Evolutionary conservation across 1,284 basidiomycete genomes (phyloP).

Genomic region (Tranzscheliella williamsii): DNA sequence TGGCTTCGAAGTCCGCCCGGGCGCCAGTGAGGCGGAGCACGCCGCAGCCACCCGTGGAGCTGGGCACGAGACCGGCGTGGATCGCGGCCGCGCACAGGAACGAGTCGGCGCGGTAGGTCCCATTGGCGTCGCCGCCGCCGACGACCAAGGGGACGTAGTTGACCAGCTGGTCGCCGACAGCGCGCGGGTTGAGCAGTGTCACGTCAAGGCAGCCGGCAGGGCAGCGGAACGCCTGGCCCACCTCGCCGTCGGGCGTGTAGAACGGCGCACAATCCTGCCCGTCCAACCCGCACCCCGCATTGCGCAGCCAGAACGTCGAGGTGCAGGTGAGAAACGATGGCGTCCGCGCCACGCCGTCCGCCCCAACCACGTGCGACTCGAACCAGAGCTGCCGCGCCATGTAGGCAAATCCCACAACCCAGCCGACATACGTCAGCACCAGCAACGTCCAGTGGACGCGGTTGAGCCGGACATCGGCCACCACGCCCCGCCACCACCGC

Average conservation of each 20-base stretch:
- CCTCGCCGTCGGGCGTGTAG: slow-evolving; percentile 66
- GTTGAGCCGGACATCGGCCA: slow-evolving; percentile 31
- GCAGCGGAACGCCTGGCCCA: slow-evolving; percentile 70
- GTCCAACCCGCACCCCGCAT: slow-evolving; percentile 71
- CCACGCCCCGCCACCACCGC: slow-evolving; percentile 19
- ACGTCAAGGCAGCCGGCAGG: slow-evolving; percentile 73
- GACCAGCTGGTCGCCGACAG: slow-evolving; percentile 72
- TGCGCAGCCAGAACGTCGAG: slow-evolving; percentile 57
- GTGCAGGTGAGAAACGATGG: slow-evolving; percentile 45
- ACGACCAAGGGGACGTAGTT: slow-evolving; percentile 77
- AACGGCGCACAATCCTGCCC: slow-evolving; percentile 73
- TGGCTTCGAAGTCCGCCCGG: slow-evolving; percentile 71
- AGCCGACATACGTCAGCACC: slow-evolving; percentile 35
- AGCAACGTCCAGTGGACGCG: slow-evolving; percentile 47
- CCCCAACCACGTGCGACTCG: slow-evolving; percentile 14
- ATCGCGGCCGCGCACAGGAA: slow-evolving; percentile 85
- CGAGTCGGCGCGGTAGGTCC: slow-evolving; percentile 74
- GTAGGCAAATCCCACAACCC: slow-evolving; percentile 50
- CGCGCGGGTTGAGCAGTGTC: slow-evolving; percentile 73
- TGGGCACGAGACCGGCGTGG: slow-evolving; percentile 70
- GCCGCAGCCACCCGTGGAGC: slow-evolving; percentile 76
- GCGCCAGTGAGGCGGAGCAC: slow-evolving; percentile 72
- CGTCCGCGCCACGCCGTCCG: slow-evolving; percentile 6
- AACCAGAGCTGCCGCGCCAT: slow-evolving; percentile 50
- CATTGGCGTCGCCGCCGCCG: slow-evolving; percentile 68